Percentiles rank a stretch among this genome's conserved stretches.
Evolutionary conservation across 2,329 filamentous ascomycete genomes (phyloP).

Genomic region (Botrytis medusae): DNA sequence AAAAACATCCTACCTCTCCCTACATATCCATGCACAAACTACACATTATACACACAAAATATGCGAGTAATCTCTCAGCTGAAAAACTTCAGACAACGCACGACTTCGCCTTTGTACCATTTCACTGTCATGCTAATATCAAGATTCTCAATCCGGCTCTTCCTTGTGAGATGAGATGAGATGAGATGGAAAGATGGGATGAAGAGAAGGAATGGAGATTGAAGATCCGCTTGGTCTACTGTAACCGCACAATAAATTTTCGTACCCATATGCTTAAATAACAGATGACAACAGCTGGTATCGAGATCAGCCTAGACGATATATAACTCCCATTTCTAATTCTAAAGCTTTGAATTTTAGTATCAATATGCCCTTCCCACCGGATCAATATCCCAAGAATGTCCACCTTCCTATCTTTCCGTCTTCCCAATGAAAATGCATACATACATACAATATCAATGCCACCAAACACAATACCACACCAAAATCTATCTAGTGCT

Average conservation of each 20-base stretch:
- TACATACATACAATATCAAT: background rate
- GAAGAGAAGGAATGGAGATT: background rate
- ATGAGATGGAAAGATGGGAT: background rate
- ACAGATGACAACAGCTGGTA: background rate
- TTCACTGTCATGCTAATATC: background rate
- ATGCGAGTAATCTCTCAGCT: background rate
- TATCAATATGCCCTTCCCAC: background rate
- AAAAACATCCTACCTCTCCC: background rate
- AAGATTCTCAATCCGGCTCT: background rate
- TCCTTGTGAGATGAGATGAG: background rate
- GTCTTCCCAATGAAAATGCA: background rate
- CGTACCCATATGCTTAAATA: background rate
- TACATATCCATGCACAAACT: background rate
- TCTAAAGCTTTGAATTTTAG: background rate
- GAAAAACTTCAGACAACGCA: background rate
- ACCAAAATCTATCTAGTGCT: background rate
- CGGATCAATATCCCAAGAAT: background rate
- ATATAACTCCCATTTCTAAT: background rate
- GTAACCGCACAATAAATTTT: background rate
- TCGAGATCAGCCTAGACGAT: background rate
- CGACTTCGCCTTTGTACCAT: background rate
- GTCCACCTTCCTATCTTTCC: background rate
- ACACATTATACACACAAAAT: background rate
- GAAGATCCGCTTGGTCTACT: conserved; percentile 3
- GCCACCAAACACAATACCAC: background rate